These are phyloP conservation scores for Keithomyces neogunnii DNA, from an alignment of 2,329 filamentous ascomycete species.

Conservation along the genomic window DNA sequence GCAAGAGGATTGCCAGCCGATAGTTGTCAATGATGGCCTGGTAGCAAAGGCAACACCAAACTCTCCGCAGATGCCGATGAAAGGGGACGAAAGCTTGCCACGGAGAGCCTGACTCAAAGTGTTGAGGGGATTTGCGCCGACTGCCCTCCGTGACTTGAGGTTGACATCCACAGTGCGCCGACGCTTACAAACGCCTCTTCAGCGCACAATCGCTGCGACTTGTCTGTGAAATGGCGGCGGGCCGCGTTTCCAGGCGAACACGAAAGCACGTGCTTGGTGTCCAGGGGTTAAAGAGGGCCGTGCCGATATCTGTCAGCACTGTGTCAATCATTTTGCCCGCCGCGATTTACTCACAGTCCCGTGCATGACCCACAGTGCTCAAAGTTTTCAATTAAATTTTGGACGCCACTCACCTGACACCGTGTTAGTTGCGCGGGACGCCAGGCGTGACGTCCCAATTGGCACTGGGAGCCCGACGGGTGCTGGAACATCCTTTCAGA, in stretches of 20 bases:
- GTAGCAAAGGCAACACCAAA: background rate
- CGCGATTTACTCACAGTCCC: background rate
- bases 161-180: conserved; percentile 22
- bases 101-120: conserved; percentile 14
- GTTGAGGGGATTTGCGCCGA: background rate
- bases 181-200: background rate
- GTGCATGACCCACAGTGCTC: conserved; percentile 11
- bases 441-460: conserved; percentile 5
- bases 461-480: conserved; percentile 13
- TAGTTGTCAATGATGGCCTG: background rate
- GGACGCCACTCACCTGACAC: conserved; percentile 21
- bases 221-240: background rate
- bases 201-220: background rate
- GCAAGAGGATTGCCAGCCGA: background rate
- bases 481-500: background rate
- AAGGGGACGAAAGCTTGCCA: conserved; percentile 17
- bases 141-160: conserved; percentile 8
- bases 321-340: background rate
- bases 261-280: conserved; percentile 23
- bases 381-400: conserved; percentile 4
- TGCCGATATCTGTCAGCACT: background rate
- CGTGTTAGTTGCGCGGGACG: conserved; percentile 21
- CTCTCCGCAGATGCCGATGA: background rate
- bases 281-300: conserved; percentile 5
- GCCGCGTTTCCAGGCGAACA: conserved; percentile 21